Base-by-base conservation (phyloP, 2,329 filamentous ascomycete genomes). In the Tetracladium maxilliforme region DNA sequence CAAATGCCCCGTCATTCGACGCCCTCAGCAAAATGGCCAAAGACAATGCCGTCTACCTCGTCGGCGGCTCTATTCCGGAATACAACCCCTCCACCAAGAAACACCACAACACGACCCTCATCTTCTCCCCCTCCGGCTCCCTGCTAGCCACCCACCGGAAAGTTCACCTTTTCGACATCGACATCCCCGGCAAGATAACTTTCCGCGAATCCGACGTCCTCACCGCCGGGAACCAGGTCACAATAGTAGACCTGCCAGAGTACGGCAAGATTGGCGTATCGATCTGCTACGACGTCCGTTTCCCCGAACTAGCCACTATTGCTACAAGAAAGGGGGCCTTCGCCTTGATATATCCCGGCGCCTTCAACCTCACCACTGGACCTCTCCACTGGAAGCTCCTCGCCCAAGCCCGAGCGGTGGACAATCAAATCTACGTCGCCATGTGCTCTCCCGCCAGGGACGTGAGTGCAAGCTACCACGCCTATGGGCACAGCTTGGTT, bases 271-370 rank as follows among this genome's bases (percentile, higher is more conserved):
- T 98, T 33, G 84, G 70, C 5, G 58, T 98, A 4, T 86, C 81
- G 16, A 95, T 98, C 46, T 98, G 90, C 65, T 98, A 98, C 56
- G 90, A 98, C 52, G 71, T 98, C 28, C 82, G 90, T 20, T 98
- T 98, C 58, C 87, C 90, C 0, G 90, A 95, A 54, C 62, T 93
- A 8, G 90, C 84, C 4, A 90, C 71, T 46, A 76, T 95, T 29
- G 87, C 87, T 0, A 82, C 87, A 12, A 66, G 90, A 16, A 72
- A 73, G 37, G 84, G 78, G n/a, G 78, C 73, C 30, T 98, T 98
- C 49, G 64, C 82, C 22, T 68, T 95, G 27, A 48, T 95, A 11
- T 95, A 94, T 51, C 90, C 90, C 0, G 90, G 84, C n/a, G 90
- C 90, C 2, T 98, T 98, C 63, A 98, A 95, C 52, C 61, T 80